Conservation (phyloP, 176 grass and related monocot species). For the barley (Hordeum vulgare) region MorexV3_pseudomolecules_assembly NC_058520.1:569283878-569284377, state of each 20-base stretch:
- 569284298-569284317: too few species aligned
- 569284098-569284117: neutral
- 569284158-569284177: too few species aligned
- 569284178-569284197: too few species aligned
- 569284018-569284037: neutral
- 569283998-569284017: neutral
- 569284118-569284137: neutral
- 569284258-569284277: too few species aligned
- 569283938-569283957: constrained; percentile 29
- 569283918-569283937: constrained; percentile 45
- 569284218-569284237: too few species aligned
- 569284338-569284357: too few species aligned
- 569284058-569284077: neutral
- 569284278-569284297: too few species aligned
- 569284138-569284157: too few species aligned
- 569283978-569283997: constrained; percentile 30
- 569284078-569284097: neutral
- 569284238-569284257: too few species aligned
- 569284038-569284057: constrained; percentile 14
- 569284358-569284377: too few species aligned
- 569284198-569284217: too few species aligned
- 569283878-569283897: constrained; percentile 55
- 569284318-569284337: too few species aligned
- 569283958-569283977: constrained; percentile 21
- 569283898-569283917: constrained; percentile 49